Percentiles rank a stretch among this genome's conserved stretches.
Evolutionary conservation across 371 early-diverging fungal species (phyloP).

Genomic region (Lichtheimia ramosa): DNA sequence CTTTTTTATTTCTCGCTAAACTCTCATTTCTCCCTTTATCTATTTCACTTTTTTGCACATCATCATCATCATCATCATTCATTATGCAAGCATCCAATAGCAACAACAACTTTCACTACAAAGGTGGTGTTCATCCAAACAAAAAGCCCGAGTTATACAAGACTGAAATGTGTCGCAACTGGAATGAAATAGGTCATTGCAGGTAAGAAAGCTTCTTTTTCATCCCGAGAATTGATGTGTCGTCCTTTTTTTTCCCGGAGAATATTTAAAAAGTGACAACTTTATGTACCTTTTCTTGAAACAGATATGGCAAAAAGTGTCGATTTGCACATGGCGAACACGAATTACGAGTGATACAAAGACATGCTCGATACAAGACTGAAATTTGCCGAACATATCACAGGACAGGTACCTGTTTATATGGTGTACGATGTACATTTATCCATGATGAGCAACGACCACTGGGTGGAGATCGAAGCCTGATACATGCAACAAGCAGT

Average conservation of each 20-base stretch:
- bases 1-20: slow-evolving; percentile 2
- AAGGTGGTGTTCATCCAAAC: slow-evolving; percentile 12
- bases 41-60: background rate
- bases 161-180: slow-evolving; percentile 95
- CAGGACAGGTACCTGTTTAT: slow-evolving; percentile 89
- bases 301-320: slow-evolving; percentile 88
- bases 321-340: slow-evolving; percentile 90
- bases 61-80: slow-evolving; percentile 1
- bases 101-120: background rate
- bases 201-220: slow-evolving; percentile 36
- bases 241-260: background rate
- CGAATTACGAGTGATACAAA: slow-evolving; percentile 81
- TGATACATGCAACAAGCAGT: background rate
- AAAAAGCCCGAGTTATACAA: slow-evolving; percentile 78
- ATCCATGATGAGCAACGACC: slow-evolving; percentile 67
- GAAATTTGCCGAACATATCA: slow-evolving; percentile 88
- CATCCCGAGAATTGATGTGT: background rate
- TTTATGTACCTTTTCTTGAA: background rate
- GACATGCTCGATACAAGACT: slow-evolving; percentile 96
- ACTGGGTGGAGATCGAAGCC: background rate
- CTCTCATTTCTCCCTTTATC: background rate
- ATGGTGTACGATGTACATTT: slow-evolving; percentile 95
- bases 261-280: too few relatives aligned
- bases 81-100: background rate
- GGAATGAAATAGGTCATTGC: slow-evolving; percentile 88